Evolutionary conservation across 768 basidiomycete genomes (phyloP).

Genomic region (Suillus lakei): DNA sequence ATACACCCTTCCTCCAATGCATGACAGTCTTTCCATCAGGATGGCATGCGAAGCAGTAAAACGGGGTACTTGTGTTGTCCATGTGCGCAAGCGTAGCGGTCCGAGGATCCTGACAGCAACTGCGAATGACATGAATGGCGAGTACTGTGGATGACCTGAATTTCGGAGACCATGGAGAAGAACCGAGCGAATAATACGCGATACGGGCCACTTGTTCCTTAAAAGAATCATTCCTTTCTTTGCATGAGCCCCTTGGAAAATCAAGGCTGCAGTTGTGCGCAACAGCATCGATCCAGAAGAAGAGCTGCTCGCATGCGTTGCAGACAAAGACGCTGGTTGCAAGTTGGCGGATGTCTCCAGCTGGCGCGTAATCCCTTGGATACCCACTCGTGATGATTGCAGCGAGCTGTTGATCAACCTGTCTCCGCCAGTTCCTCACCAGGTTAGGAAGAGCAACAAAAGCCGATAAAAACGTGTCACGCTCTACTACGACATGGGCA

Average conservation of each 20-base stretch:
- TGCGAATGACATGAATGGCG: conserved; percentile 4
- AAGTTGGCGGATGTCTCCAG: conserved; percentile 24
- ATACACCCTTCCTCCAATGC: conserved; percentile 9
- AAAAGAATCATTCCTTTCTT: not conserved
- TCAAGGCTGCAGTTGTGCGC: conserved; percentile 4
- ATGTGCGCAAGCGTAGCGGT: conserved; percentile 29
- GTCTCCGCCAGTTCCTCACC: conserved; percentile 27
- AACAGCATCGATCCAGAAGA: conserved; percentile 7
- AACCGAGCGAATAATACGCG: not conserved
- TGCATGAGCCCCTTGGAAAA: not conserved
- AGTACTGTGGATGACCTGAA: conserved; percentile 6
- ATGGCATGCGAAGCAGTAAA: conserved; percentile 1
- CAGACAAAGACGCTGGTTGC: conserved; percentile 34
- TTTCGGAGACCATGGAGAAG: conserved; percentile 8
- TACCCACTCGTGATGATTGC: conserved; percentile 28
- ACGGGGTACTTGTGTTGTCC: conserved; percentile 17
- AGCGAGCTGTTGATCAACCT: conserved; percentile 30
- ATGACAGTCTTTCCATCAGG: conserved; percentile 5
- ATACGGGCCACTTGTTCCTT: not conserved
- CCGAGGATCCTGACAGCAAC: conserved; percentile 21
- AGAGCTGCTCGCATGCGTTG: conserved; percentile 14
- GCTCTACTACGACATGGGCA: conserved; percentile 9
- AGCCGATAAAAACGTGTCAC: conserved; percentile 19
- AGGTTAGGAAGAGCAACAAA: conserved; percentile 22
- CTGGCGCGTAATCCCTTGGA: conserved; percentile 20